Evolutionary conservation across 176 grass and related monocot genomes (phyloP).

Genomic region (Lolium perenne): DNA sequence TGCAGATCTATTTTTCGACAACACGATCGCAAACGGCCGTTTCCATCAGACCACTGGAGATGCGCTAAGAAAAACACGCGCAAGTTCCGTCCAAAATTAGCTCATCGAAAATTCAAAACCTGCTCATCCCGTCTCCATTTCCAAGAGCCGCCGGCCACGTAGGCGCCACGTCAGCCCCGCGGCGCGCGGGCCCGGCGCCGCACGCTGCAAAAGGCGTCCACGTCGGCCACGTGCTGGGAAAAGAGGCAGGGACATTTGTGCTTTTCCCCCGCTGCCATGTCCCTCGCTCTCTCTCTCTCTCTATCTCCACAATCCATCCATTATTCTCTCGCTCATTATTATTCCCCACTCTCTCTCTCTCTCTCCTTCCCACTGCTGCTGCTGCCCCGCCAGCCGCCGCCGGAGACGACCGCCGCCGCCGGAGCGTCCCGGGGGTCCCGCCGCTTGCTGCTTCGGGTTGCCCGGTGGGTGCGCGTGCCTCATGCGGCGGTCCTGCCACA

Average conservation of each 20-base stretch:
- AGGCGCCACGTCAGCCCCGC: constrained; percentile 18
- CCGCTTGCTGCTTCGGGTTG: background rate
- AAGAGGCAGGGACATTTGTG: constrained; percentile 52
- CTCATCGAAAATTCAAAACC: background rate
- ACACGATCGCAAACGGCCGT: no score
- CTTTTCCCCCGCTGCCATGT: constrained; percentile 44
- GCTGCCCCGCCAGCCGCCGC: constrained; percentile 1
- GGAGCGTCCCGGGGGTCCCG: background rate
- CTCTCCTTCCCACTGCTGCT: background rate
- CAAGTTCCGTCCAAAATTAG: no score
- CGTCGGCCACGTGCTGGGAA: constrained; percentile 59
- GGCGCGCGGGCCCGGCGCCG: background rate
- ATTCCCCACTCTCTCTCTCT: constrained; percentile 37
- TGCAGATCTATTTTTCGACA: no score
- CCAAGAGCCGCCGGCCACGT: constrained; percentile 10
- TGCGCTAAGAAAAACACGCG: no score
- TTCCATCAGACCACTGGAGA: no score
- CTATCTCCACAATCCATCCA: constrained; percentile 27
- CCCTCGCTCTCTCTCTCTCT: constrained; percentile 17
- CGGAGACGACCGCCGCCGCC: background rate
- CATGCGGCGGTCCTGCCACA: background rate
- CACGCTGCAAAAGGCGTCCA: constrained; percentile 52
- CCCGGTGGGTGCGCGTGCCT: background rate
- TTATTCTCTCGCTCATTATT: constrained; percentile 59
- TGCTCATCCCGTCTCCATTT: background rate